phyloP scores from a whole-genome alignment of 805 yeast genomes.

The Kuraishia borneana region DNA sequence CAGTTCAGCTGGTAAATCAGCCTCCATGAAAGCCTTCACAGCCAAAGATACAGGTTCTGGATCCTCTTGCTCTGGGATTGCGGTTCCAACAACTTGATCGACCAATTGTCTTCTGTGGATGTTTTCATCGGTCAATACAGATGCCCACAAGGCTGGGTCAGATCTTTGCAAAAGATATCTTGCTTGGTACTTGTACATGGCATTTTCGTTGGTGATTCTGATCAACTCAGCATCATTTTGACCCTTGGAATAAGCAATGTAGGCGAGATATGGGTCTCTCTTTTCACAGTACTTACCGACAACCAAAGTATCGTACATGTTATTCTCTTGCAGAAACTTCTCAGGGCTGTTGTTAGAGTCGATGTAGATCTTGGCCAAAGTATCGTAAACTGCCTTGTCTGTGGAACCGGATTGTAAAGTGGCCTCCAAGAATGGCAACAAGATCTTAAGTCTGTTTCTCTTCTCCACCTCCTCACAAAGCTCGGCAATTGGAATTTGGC shows the following conservation, averaged over 20 bases:
- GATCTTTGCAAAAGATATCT: constrained; percentile 84
- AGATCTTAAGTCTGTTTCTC: constrained; percentile 84
- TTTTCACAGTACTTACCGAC: constrained; percentile 98
- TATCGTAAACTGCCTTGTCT: constrained; percentile 87
- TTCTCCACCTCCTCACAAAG: constrained; percentile 92
- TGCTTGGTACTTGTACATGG: constrained; percentile 99
- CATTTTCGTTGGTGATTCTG: constrained; percentile 87
- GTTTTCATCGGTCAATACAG: constrained; percentile 66
- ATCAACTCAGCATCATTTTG: constrained; percentile 82
- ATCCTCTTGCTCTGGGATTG: constrained; percentile 86
- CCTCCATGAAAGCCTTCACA: constrained; percentile 93
- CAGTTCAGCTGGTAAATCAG: constrained; percentile 84
- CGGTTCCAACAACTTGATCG: constrained; percentile 92
- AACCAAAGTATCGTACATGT: constrained; percentile 80
- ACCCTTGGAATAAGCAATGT: constrained; percentile 96
- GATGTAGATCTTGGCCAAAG: constrained; percentile 94
- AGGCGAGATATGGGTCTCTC: constrained; percentile 97
- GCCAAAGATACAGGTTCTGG: constrained; percentile 92
- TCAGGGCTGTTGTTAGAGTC: constrained; percentile 98
- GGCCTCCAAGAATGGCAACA: constrained; percentile 88
- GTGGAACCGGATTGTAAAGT: constrained; percentile 74
- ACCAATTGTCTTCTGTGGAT: constrained; percentile 82
- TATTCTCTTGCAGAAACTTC: constrained; percentile 86
- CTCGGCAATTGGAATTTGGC: constrained; percentile 87
- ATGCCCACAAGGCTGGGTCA: constrained; percentile 74